phyloP scores from a whole-genome alignment of 2,329 filamentous ascomycete genomes.

The Dendryphion nanum region DNA sequence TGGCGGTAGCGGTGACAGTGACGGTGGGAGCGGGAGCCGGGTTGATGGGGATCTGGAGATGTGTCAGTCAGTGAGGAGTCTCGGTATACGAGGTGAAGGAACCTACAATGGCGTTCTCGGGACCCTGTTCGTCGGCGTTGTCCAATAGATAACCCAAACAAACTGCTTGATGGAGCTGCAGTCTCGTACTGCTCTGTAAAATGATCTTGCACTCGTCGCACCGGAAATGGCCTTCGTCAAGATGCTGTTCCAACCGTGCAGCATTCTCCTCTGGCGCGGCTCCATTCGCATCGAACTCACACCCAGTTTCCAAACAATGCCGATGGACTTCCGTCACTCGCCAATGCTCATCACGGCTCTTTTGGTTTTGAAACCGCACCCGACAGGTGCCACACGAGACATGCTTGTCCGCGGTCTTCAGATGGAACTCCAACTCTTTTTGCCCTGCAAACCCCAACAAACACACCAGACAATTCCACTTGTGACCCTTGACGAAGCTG shows the following conservation, averaged over 20 bases:
- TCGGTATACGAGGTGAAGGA: too few species aligned
- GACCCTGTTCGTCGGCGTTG: too few species aligned
- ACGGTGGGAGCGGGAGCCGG: too few species aligned
- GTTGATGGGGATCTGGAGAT: too few species aligned
- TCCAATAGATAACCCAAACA: too few species aligned
- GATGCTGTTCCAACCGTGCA: slow-evolving; percentile 25
- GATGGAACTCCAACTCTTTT: slow-evolving; percentile 21
- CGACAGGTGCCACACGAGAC: slow-evolving; percentile 29
- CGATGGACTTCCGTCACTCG: slow-evolving; percentile 23
- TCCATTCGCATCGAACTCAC: slow-evolving; percentile 35
- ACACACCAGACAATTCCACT: slow-evolving; percentile 28
- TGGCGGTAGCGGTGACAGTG: too few species aligned
- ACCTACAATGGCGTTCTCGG: too few species aligned
- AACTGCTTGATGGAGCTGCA: too few species aligned
- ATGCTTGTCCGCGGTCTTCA: slow-evolving; percentile 25
- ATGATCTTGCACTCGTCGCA: slow-evolving; percentile 29
- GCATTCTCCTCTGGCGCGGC: slow-evolving; percentile 10
- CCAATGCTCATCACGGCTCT: slow-evolving; percentile 35
- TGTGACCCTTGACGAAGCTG: slow-evolving; percentile 26
- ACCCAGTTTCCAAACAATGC: slow-evolving; percentile 32
- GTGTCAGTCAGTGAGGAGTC: too few species aligned
- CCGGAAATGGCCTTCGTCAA: slow-evolving; percentile 28
- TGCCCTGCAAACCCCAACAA: slow-evolving; percentile 23
- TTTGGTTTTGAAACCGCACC: slow-evolving; percentile 26
- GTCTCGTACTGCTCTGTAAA: slow-evolving; percentile 27